Conservation (phyloP, 2,329 filamentous ascomycete species). For the Colletotrichum sp. region DNA sequence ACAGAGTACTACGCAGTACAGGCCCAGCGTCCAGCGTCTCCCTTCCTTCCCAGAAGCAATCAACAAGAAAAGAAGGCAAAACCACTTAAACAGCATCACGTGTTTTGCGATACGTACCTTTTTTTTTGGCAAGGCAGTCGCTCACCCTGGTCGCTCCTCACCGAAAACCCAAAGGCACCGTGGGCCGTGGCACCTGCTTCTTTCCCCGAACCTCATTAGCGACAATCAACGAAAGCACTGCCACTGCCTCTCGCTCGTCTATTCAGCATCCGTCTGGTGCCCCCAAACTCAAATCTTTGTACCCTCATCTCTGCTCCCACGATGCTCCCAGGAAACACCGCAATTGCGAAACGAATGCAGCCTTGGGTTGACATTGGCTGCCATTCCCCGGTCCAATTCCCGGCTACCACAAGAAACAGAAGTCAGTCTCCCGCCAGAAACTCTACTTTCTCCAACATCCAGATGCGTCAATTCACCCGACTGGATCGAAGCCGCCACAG, state of each 20-base stretch:
- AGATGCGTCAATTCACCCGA: neutral
- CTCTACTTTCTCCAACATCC: neutral
- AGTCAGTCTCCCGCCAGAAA: neutral
- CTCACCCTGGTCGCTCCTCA: neutral
- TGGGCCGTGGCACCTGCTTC: neutral
- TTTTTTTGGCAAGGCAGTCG: neutral
- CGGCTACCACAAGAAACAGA: neutral
- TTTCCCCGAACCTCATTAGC: neutral
- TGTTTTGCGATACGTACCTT: neutral
- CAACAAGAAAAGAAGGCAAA: neutral
- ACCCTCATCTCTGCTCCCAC: slow-evolving; percentile 1
- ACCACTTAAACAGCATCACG: neutral
- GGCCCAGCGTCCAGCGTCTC: neutral
- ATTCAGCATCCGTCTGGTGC: neutral
- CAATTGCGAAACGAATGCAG: slow-evolving; percentile 7
- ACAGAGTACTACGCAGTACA: too few relatives aligned
- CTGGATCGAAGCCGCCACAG: neutral
- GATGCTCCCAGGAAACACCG: neutral
- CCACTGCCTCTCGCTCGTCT: neutral
- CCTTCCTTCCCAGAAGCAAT: neutral
- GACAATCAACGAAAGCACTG: neutral
- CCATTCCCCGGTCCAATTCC: neutral
- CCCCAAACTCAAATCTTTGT: slow-evolving; percentile 2
- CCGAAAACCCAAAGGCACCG: neutral
- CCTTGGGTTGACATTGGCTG: neutral